Percentiles rank a stretch among this genome's conserved stretches.
phyloP scores from a whole-genome alignment of 2,329 filamentous ascomycete genomes.

The Pleoardoris graminearum region DNA sequence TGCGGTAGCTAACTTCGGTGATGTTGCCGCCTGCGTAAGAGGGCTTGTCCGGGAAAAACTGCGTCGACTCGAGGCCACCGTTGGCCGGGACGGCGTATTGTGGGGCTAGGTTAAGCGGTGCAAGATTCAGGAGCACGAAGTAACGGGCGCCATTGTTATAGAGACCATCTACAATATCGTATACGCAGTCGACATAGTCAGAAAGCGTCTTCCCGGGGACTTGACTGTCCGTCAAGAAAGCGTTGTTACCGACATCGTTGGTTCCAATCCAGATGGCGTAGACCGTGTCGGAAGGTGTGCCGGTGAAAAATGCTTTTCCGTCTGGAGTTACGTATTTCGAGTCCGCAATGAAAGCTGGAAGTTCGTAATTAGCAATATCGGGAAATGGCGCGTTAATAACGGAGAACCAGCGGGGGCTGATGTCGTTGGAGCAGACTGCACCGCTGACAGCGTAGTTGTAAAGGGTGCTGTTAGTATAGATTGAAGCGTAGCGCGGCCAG shows the following conservation, averaged over 20 bases:
- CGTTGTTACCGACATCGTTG: slow-evolving; percentile 71
- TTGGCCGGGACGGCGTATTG: slow-evolving; percentile 61
- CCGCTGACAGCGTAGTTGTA: slow-evolving; percentile 74
- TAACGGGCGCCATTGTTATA: slow-evolving; percentile 69
- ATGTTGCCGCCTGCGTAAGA: slow-evolving; percentile 45
- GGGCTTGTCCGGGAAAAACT: slow-evolving; percentile 53
- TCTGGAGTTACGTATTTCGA: slow-evolving; percentile 37
- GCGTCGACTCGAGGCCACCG: slow-evolving; percentile 49
- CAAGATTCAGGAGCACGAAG: slow-evolving; percentile 72
- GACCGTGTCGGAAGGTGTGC: slow-evolving; percentile 63
- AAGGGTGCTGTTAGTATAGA: slow-evolving; percentile 59
- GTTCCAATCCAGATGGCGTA: slow-evolving; percentile 82
- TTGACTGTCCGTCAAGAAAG: slow-evolving; percentile 69
- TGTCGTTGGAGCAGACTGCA: slow-evolving; percentile 71
- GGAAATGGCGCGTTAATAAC: slow-evolving; percentile 62
- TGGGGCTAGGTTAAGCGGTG: slow-evolving; percentile 68
- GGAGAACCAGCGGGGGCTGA: slow-evolving; percentile 61
- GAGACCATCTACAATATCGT: slow-evolving; percentile 62
- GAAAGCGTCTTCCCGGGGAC: slow-evolving; percentile 61
- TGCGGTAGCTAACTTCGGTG: slow-evolving; percentile 55
- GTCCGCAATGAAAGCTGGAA: slow-evolving; percentile 54
- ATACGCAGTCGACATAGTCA: slow-evolving; percentile 71
- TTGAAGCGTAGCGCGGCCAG: slow-evolving; percentile 70
- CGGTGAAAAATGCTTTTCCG: slow-evolving; percentile 49
- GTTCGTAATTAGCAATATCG: slow-evolving; percentile 53